A percentile compares a stretch with the other conserved stretches of the same genome.
These are phyloP conservation scores for Achlya hypogyna DNA, from an alignment of 352 stramenopile genomes.

Conservation along the genomic window DNA sequence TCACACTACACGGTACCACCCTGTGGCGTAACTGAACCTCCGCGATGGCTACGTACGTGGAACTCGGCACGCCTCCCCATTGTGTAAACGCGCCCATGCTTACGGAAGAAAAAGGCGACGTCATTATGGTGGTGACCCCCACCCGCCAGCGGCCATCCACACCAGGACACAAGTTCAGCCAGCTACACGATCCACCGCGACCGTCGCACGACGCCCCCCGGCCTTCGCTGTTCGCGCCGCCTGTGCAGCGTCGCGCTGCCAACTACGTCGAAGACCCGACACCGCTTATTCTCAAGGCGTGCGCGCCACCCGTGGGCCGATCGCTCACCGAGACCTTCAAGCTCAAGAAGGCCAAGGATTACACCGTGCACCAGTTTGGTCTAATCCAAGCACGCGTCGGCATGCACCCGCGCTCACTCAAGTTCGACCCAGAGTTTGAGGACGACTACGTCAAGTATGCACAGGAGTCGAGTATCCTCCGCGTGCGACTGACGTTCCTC, in stretches of 20 bases:
- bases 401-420: slow-evolving; percentile 46
- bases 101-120: background rate
- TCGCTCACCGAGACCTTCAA: slow-evolving; percentile 53
- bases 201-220: background rate
- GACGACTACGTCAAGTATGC: slow-evolving; percentile 47
- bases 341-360: slow-evolving; percentile 66
- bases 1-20: too few relatives aligned
- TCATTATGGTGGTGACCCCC: background rate
- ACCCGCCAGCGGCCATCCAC: background rate
- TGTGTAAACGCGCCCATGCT: background rate
- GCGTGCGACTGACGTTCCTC: slow-evolving; percentile 52
- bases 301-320: background rate
- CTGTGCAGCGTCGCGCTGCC: background rate
- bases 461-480: slow-evolving; percentile 36
- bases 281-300: slow-evolving; percentile 2
- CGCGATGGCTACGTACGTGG: too few relatives aligned
- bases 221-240: background rate
- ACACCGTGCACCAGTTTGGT: slow-evolving; percentile 71
- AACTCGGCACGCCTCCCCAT: background rate
- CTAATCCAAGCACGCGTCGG: slow-evolving; percentile 67
- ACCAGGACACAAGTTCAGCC: background rate
- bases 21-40: too few relatives aligned
- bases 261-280: slow-evolving; percentile 10
- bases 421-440: slow-evolving; percentile 51
- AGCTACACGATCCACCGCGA: background rate